These are phyloP conservation scores for Rhizophagus clarus DNA, from an alignment of 192 early-diverging fungal genomes.

Conservation along the genomic window DNA sequence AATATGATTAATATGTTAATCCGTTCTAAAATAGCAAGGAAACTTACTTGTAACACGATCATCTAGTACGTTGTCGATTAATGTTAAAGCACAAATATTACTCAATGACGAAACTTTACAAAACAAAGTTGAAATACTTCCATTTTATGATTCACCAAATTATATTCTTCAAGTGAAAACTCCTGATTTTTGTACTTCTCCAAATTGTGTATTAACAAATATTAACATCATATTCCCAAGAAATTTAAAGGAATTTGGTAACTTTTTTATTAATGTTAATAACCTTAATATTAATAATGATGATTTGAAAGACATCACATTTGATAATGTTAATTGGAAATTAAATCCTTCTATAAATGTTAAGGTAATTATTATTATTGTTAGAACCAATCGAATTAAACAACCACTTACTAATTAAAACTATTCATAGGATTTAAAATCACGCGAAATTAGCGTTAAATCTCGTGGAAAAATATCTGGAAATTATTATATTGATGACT, in stretches of 20 bases:
- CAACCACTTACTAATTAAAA: background rate
- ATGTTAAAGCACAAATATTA: background rate
- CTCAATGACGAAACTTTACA: background rate
- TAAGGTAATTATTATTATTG: background rate
- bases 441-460: background rate
- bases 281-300: constrained; percentile 3
- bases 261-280: background rate
- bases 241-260: background rate
- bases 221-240: constrained; percentile 3
- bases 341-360: background rate
- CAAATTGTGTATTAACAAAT: background rate
- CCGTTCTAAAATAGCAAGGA: background rate
- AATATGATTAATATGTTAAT: too few species aligned
- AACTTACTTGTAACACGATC: background rate
- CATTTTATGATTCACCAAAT: background rate
- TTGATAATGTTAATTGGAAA: constrained; percentile 1
- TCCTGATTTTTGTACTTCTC: too few species aligned
- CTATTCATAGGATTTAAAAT: background rate
- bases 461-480: background rate
- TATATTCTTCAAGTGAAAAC: background rate
- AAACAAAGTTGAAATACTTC: background rate
- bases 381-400: background rate
- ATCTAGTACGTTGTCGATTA: background rate
- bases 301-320: background rate
- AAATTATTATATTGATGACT: background rate